Percentiles rank a stretch among this genome's conserved stretches.
Conservation (phyloP, 1,284 basidiomycete species). For the Fomitopsis pinicola region DNA sequence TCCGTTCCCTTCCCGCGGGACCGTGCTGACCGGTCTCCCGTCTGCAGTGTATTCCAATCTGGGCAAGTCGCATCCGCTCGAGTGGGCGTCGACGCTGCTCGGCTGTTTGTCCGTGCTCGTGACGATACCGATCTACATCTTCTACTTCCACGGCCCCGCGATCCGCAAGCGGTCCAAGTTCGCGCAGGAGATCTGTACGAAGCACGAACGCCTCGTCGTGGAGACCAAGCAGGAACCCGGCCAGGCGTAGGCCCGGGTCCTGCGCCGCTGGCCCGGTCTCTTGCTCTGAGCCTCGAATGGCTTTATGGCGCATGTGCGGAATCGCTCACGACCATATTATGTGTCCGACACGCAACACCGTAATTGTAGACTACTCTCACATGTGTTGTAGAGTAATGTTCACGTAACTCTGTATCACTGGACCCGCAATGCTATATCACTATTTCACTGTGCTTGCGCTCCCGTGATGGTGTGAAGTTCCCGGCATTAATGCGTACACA, state of each 20-base stretch:
- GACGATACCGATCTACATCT: neutral
- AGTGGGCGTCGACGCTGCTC: neutral
- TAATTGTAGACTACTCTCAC: neutral
- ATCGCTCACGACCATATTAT: neutral
- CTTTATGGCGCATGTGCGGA: neutral
- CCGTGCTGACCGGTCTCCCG: neutral
- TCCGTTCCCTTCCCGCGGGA: no score
- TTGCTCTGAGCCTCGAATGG: no score
- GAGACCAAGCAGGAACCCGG: neutral
- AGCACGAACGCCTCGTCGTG: neutral
- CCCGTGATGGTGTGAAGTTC: no score
- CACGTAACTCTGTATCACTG: neutral
- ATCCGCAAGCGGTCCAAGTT: neutral
- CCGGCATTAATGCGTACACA: no score
- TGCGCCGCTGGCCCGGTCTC: no score
- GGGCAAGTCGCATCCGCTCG: neutral
- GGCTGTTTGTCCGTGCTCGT: neutral
- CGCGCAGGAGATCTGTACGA: neutral
- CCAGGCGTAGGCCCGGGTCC: neutral
- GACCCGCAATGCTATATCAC: neutral
- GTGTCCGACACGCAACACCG: neutral
- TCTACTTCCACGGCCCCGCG: neutral
- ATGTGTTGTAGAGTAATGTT: neutral
- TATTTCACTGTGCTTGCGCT: neutral
- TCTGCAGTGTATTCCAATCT: neutral